Percentiles rank a stretch among this genome's conserved stretches.
These are phyloP conservation scores for Baudoinia panamericana DNA, from an alignment of 495 filamentous ascomycete genomes.

Conservation along the genomic window DNA sequence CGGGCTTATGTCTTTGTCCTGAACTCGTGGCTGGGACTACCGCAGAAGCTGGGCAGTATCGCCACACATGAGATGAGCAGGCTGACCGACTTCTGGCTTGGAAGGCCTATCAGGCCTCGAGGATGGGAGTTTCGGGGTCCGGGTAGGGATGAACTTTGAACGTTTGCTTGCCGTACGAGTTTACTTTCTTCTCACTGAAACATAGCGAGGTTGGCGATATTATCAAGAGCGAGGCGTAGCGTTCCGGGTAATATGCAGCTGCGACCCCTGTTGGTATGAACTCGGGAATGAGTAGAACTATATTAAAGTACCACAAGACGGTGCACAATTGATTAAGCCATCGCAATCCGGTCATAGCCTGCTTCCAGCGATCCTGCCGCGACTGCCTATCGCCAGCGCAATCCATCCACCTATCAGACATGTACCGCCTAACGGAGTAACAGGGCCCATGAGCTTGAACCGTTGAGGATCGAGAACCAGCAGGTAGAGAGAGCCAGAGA, in stretches of 20 bases:
- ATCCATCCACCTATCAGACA: conserved; percentile 46
- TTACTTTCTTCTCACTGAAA: no score
- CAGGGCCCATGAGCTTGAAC: conserved; percentile 38
- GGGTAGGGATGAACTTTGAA: conserved; percentile 46
- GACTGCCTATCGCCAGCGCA: conserved; percentile 32
- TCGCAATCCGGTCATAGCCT: no score
- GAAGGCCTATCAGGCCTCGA: conserved; percentile 56
- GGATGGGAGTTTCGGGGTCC: conserved; percentile 50
- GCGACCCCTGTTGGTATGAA: no score
- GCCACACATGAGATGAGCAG: conserved; percentile 44
- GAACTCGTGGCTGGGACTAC: conserved; percentile 54
- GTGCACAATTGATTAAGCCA: no score
- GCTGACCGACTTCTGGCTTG: conserved; percentile 66
- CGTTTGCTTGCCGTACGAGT: no score
- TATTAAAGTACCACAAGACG: no score
- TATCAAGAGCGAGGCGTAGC: no score
- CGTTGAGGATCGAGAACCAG: conserved; percentile 43
- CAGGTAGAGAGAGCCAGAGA: conserved; percentile 48
- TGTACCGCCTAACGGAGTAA: conserved; percentile 48
- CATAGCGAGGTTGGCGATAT: conserved; percentile 1
- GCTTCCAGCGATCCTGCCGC: conserved; percentile 15
- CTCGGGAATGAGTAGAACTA: no score
- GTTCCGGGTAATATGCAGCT: no score
- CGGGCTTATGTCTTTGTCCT: conserved; percentile 52
- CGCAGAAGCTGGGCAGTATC: conserved; percentile 55